Percentiles rank a stretch among this genome's conserved stretches.
These are phyloP conservation scores for Backusella parvicylindrica DNA, from an alignment of 192 early-diverging fungal species.

Conservation along the genomic window DNA sequence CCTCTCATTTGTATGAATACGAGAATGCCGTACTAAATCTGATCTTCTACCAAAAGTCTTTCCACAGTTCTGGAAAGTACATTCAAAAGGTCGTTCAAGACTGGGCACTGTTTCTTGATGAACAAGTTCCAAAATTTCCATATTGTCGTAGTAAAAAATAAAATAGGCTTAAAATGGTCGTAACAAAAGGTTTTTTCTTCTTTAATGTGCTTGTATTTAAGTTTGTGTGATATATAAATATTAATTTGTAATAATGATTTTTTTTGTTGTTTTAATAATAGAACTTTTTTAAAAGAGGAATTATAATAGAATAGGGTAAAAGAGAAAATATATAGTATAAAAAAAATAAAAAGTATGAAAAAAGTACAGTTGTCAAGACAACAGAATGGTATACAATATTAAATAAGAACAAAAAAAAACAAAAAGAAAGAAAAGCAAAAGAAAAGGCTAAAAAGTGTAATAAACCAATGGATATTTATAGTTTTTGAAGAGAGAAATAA, in stretches of 20 bases:
- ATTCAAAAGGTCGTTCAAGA: constrained; percentile 52
- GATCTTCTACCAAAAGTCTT: constrained; percentile 67
- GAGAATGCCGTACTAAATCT: constrained; percentile 72
- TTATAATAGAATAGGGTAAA: neutral
- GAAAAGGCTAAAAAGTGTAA: neutral
- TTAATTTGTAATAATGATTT: neutral
- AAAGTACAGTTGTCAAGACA: constrained; percentile 11
- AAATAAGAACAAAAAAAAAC: neutral
- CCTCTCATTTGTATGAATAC: constrained; percentile 82
- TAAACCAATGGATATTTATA: constrained; percentile 3
- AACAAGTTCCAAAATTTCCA: constrained; percentile 63
- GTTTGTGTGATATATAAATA: neutral
- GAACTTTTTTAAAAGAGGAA: neutral
- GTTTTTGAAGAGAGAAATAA: neutral
- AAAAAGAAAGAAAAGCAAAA: neutral
- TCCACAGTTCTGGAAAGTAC: constrained; percentile 57
- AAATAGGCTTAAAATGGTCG: neutral
- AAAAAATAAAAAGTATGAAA: neutral
- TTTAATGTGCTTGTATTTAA: neutral
- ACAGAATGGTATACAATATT: constrained; percentile 2
- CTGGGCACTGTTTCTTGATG: constrained; percentile 44
- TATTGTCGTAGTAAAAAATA: constrained; percentile 15
- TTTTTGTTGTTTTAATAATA: neutral
- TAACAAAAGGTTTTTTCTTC: neutral
- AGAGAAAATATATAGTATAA: neutral